Base-by-base conservation (phyloP, 768 basidiomycete genomes). In the Inosperma sp. region DNA sequence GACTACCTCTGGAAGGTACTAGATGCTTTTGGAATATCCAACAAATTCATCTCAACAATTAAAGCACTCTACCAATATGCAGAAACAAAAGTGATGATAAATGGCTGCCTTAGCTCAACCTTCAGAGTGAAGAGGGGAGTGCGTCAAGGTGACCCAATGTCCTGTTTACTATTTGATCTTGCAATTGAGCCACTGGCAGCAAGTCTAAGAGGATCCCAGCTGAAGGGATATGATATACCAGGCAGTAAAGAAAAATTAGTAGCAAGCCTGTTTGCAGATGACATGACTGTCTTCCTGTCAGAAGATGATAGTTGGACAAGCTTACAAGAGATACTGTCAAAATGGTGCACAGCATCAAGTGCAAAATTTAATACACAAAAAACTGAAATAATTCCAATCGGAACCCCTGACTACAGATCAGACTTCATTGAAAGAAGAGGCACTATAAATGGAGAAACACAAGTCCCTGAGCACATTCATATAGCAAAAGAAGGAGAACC, bases 351-450 rank as follows among this genome's bases (percentile, higher is more conserved):
- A 2, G 73, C 70, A 10, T 69, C 71, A 12, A 53, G 63, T 0
- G 75, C 74, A 0, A 71, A 68, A 37, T 78, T 77, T 46, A 78
- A 76, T 42, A 53, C 57, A 0, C 44, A 42, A 0, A 78, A 78
- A 56, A 77, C 73, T 0, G 69, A 72, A 48, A 56, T 56, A 1
- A n/a, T 61, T 0, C 60, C 57, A 12, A 34, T 54, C 2, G 57
- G 60, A 8, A 44, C 17, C 1, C 16, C 13, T 4, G 45, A 48
- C 3, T 51, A 55, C 23, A 31, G 58, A n/a, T n/a, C n/a, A n/a
- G n/a, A n/a, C n/a, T n/a, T n/a, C n/a, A n/a, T n/a, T n/a, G n/a
- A n/a, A n/a, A n/a, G n/a, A n/a, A n/a, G n/a, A n/a, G n/a, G n/a
- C n/a, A n/a, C n/a, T n/a, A n/a, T n/a, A n/a, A n/a, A n/a, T n/a